Evolutionary conservation across 495 filamentous ascomycete genomes (phyloP), one percentile per base, ranked within the genome.

Genomic region (Neurospora tetraspora): DNA sequence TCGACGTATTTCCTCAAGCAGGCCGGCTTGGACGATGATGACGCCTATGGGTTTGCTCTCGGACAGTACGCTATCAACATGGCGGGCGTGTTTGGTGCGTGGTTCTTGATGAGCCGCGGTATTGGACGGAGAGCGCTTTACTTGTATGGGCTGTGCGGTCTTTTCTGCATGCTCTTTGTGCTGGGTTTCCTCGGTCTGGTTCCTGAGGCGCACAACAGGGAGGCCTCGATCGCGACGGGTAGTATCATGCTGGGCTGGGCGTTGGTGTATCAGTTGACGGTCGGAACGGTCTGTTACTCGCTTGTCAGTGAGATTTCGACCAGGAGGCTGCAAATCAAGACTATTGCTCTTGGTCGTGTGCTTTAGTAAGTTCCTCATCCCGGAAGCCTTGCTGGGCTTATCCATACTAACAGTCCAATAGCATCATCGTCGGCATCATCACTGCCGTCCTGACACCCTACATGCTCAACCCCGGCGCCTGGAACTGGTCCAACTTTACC

Each of bases 211-310:
- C 83, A 89, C 72, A 83, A 84, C 11, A 79, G 84, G 39, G 81
- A 88, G 69, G 86, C 83, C 0, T 89, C 89, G 14, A 86, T 92
- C 71, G 91, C 90, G 9, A 91, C 89, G 0, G 91, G 91, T 27
- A 85, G 86, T 68, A 89, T 94, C 78, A 88, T 94, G 85, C 78
- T 94, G 39, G 74, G 90, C 75, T 95, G 89, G 88, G 89, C 91
- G 2, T 80, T 93, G 40, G 87, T 90, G 73, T 95, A 95, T 80
- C 90, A 93, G 74, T 81, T 90, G 27, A 90, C 91, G 0, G 91
- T 95, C 39, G 92, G 92, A 1, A 93, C 92, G 0, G 90, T 95
- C 27, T 91, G 90, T 76, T 95, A 93, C 78, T 92, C 90, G 0
- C 85, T 95, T 27, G 91, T 94, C 12, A 87, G 90, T 8, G 92